Evolutionary conservation across 2,329 filamentous ascomycete species (phyloP), one percentile per base, ranked within the genome.

Genomic region (Arthrobotrys iridis): DNA sequence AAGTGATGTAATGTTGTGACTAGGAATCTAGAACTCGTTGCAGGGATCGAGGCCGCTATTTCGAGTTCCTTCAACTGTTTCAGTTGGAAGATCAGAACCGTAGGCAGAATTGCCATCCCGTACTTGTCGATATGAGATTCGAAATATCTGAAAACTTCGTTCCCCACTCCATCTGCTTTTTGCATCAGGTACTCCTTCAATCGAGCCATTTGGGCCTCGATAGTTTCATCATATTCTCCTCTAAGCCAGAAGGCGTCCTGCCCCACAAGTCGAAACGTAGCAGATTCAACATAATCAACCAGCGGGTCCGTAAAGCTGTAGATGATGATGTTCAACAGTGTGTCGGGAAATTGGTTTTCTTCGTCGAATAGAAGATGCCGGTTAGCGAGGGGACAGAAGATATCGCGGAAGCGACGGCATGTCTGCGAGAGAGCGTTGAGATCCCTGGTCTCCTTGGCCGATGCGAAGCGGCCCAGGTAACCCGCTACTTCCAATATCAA

Each of bases 341-440:
- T 22, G 35, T 55, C 40, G 3, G 70, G 70, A 8, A 37, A 46
- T 11, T 67, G 48, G 0, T 11, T 60, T 24, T 50, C 55, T 24
- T 74, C 62, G 28, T 74, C 62, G 11, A 45, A 74, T 20, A 59
- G 8, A 13, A 74, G 11, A n/a, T 67, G 62, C 11, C 55, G 70
- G 7, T 67, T 55, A 7, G 46, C 45, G 1, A 74, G 15, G 11
- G 70, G 70, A 11, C 57, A 67, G 5, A 50, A 11, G 18, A 67
- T 50, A 35, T 40, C 20, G 10, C 70, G 62, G 1, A 74, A 20
- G 4, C 20, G 13, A 18, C 28, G 57, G 10, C 70, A 67, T 30
- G 62, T 74, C 35, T 74, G 70, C 6, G 62, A 33, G 13, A 74
- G 52, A 0, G 62, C 45, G 22, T 57, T 67, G 18, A 67, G 28